Percentiles rank a stretch among this genome's conserved stretches.
phyloP scores from a whole-genome alignment of 2,329 filamentous ascomycete genomes.

The Onygenales sp. region DNA sequence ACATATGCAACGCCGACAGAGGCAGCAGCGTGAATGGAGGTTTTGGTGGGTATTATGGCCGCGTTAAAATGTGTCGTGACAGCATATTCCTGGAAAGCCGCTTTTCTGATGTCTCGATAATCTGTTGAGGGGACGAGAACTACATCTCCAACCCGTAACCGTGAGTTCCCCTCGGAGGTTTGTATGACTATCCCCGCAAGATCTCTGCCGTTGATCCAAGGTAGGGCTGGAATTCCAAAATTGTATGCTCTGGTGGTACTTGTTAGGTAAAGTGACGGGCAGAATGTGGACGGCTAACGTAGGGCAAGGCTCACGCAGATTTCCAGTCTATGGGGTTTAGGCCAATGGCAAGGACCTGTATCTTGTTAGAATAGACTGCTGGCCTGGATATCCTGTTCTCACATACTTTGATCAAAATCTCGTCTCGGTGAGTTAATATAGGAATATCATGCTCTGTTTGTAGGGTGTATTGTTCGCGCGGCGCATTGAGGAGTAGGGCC shows the following conservation, averaged over 20 bases:
- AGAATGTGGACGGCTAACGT: background rate
- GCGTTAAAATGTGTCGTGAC: constrained; percentile 57
- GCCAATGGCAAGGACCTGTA: constrained; percentile 49
- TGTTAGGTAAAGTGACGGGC: background rate
- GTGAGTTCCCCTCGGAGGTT: constrained; percentile 31
- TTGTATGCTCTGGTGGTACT: constrained; percentile 50
- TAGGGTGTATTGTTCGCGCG: constrained; percentile 42
- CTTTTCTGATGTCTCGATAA: constrained; percentile 63
- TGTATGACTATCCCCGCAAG: constrained; percentile 56
- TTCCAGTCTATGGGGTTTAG: constrained; percentile 73
- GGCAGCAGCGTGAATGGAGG: constrained; percentile 48
- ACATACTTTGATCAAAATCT: constrained; percentile 51
- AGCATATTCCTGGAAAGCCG: constrained; percentile 61
- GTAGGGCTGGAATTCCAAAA: constrained; percentile 58
- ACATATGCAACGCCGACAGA: constrained; percentile 64
- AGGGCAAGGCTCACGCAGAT: constrained; percentile 46
- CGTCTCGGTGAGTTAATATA: constrained; percentile 32
- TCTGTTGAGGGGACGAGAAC: constrained; percentile 61
- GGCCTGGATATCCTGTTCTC: background rate
- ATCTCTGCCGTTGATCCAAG: constrained; percentile 61
- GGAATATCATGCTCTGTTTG: constrained; percentile 39
- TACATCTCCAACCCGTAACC: constrained; percentile 48
- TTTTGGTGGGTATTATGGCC: constrained; percentile 48
- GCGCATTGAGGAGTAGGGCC: constrained; percentile 42
- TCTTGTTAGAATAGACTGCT: background rate